Evolutionary conservation across 495 filamentous ascomycete species (phyloP).

Genomic region (Podospora fimiseda): DNA sequence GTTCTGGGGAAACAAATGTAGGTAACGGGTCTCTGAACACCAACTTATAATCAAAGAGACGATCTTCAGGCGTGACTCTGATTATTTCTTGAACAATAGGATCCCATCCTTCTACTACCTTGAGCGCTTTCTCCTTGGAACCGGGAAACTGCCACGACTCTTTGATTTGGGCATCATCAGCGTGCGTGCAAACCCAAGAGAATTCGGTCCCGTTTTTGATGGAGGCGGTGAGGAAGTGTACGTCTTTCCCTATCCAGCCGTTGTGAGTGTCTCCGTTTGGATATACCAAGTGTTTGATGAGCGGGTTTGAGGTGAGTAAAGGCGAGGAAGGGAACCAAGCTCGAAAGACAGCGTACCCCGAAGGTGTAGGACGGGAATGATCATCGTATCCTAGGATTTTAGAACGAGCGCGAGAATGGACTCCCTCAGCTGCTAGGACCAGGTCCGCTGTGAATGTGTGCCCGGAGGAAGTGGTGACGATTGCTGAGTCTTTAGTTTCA

Average conservation of each 20-base stretch:
- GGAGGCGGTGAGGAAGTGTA: slow-evolving; percentile 57
- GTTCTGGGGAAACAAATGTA: slow-evolving; percentile 57
- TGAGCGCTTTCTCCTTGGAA: slow-evolving; percentile 51
- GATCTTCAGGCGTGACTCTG: slow-evolving; percentile 49
- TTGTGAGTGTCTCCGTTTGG: slow-evolving; percentile 56
- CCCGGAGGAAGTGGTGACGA: slow-evolving; percentile 43
- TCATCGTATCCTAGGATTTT: slow-evolving; percentile 58
- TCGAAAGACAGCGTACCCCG: slow-evolving; percentile 57
- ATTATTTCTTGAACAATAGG: slow-evolving; percentile 53
- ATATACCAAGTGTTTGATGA: slow-evolving; percentile 50
- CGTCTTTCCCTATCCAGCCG: slow-evolving; percentile 54
- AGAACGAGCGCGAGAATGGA: slow-evolving; percentile 54
- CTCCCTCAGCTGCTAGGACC: slow-evolving; percentile 58
- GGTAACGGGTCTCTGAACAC: slow-evolving; percentile 64
- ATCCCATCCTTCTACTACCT: slow-evolving; percentile 58
- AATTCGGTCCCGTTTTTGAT: slow-evolving; percentile 59
- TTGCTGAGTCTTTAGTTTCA: slow-evolving; percentile 44
- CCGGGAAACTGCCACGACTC: slow-evolving; percentile 61
- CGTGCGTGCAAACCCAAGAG: slow-evolving; percentile 68
- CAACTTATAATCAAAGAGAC: slow-evolving; percentile 64
- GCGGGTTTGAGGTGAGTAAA: slow-evolving; percentile 54
- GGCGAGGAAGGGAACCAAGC: slow-evolving; percentile 51
- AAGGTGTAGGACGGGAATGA: slow-evolving; percentile 42
- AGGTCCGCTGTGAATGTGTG: slow-evolving; percentile 49
- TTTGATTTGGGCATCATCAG: slow-evolving; percentile 36